Evolutionary conservation across 169 alveolate genomes (phyloP), one percentile per base, ranked within the genome.

Genomic region (Plasmodium coatneyi): DNA sequence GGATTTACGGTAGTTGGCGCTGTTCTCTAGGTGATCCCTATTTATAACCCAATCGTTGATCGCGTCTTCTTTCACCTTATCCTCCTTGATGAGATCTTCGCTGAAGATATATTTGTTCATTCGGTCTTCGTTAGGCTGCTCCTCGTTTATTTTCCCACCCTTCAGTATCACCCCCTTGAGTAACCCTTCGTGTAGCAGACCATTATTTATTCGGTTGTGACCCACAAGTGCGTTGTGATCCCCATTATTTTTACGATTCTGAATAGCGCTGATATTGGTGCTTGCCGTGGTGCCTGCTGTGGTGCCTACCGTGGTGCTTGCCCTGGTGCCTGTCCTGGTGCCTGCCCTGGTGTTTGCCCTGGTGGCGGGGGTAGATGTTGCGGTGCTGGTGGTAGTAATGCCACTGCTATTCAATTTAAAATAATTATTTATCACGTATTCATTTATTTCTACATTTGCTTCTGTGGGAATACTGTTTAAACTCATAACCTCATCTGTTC

Each of bases 361-460:
- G 56, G 83, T 54, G n/a, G 83, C 32, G 22, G 86, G 43, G 6
- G 92, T 78, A 16, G 83, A 46, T 49, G 86, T 70, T 6, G 92
- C 52, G 41, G 83, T 90, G 41, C 79, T 90, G 7, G 83, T 78
- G 34, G 78, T 60, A 49, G 83, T 90, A 72, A 78, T 19, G 49
- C n/a, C 52, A 43, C 60, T 92, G 34, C 80, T 60, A 92, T 92
- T 79, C 32, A 56, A 12, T 39, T 80, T 66, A 74, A 74, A 83
- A 80, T 80, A 83, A 70, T 80, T 92, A 80, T 80, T 79, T 56
- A 83, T 7, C 7, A 78, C 5, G 52, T 92, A 83, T 49, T 92
- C 70, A 41, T 80, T 79, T 78, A 83, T 54, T 12, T 92, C 92
- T 2, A 32, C 19, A 41, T 80, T 80, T 12, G 92, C 25, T 54